Conservation (phyloP, 306 rosid species). For the Quercus berberidifolia region DNA sequence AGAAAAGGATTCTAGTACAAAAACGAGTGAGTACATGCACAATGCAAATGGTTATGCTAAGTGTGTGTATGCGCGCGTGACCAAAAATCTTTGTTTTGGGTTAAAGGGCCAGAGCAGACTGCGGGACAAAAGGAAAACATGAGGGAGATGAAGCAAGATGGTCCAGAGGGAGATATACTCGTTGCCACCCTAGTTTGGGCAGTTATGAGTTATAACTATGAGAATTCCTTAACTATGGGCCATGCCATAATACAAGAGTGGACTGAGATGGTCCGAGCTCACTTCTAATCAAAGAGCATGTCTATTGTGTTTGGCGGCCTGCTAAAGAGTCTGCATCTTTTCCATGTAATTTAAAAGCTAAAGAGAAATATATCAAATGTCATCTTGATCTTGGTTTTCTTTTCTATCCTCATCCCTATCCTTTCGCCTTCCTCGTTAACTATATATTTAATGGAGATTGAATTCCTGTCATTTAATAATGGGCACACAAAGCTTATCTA, state of each 20-base stretch:
- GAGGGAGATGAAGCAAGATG: not conserved
- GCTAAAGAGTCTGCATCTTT: not conserved
- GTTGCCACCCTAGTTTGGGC: not conserved
- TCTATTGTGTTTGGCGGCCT: not conserved
- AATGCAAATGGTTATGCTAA: too few species aligned
- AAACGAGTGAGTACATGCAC: too few species aligned
- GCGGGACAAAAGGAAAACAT: too few species aligned
- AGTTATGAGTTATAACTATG: not conserved
- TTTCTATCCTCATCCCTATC: slow-evolving; percentile 31
- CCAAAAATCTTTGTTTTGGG: not conserved
- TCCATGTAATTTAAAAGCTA: slow-evolving; percentile 3
- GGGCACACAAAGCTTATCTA: slow-evolving; percentile 18
- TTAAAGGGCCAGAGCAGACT: too few species aligned
- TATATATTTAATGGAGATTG: not conserved
- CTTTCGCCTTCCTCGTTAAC: not conserved
- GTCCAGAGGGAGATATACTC: not conserved
- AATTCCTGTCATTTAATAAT: slow-evolving; percentile 23
- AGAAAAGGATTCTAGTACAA: too few species aligned
- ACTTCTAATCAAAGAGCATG: not conserved
- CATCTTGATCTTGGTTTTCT: not conserved
- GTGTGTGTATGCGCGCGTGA: not conserved
- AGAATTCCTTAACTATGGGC: not conserved
- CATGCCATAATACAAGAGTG: not conserved
- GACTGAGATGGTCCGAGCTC: not conserved
- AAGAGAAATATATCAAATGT: not conserved